These are phyloP conservation scores for Starmerella bombicola DNA, from an alignment of 805 yeast species.

Conservation along the genomic window DNA sequence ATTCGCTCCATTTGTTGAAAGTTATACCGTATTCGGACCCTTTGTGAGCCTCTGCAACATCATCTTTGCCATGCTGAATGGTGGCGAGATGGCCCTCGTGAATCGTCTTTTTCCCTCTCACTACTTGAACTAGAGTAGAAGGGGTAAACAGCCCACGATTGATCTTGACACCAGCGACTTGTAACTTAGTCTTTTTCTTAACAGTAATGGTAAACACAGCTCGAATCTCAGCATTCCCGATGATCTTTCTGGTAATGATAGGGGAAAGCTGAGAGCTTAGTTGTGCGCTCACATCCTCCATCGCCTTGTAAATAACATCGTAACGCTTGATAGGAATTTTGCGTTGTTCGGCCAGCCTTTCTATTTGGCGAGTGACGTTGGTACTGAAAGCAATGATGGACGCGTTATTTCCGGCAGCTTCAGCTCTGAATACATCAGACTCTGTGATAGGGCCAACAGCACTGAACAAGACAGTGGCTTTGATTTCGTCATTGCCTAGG, in stretches of 20 bases:
- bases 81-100: constrained; percentile 54
- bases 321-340: constrained; percentile 50
- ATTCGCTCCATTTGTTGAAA: constrained; percentile 51
- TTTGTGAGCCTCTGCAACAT: constrained; percentile 60
- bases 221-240: constrained; percentile 56
- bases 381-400: constrained; percentile 65
- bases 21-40: constrained; percentile 87
- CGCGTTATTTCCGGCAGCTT: constrained; percentile 51
- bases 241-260: constrained; percentile 48
- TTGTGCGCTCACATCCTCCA: constrained; percentile 65
- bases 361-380: constrained; percentile 50
- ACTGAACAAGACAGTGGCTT: constrained; percentile 51
- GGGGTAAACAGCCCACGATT: constrained; percentile 52
- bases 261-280: constrained; percentile 53
- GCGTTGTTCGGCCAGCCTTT: constrained; percentile 42
- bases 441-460: constrained; percentile 72
- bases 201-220: constrained; percentile 59
- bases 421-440: constrained; percentile 54
- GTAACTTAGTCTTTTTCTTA: constrained; percentile 35
- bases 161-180: constrained; percentile 83
- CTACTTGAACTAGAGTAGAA: constrained; percentile 44
- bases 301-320: constrained; percentile 74
- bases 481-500: constrained; percentile 80
- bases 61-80: constrained; percentile 71
- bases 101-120: constrained; percentile 38